These are phyloP conservation scores for Symbiodinium natans DNA, from an alignment of 73 alveolate species.

Conservation along the genomic window DNA sequence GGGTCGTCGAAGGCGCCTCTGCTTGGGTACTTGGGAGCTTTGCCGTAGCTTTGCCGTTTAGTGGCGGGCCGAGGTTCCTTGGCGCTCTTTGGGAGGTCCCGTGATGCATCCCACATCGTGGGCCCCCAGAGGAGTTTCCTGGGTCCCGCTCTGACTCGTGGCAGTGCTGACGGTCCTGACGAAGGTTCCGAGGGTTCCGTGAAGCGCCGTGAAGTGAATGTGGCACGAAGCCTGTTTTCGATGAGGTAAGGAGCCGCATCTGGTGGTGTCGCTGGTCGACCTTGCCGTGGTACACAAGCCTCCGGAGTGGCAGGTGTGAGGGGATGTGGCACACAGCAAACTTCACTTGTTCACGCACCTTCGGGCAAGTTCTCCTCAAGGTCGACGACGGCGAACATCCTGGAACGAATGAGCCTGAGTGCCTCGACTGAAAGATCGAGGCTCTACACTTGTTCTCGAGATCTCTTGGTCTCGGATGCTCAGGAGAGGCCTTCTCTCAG, in stretches of 20 bases:
- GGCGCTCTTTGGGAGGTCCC: neutral
- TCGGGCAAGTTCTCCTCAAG: neutral
- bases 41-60: no score
- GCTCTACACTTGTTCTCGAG: neutral
- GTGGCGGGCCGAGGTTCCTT: neutral
- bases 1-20: no score
- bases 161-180: no score
- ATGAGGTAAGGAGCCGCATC: conserved; percentile 1
- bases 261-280: neutral
- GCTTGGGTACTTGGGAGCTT: no score
- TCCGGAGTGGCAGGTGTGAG: conserved; percentile 41
- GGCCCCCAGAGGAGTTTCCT: no score
- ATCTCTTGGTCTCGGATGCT: neutral
- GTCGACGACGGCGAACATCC: conserved; percentile 14
- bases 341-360: neutral
- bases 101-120: no score
- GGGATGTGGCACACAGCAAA: neutral
- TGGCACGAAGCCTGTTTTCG: no score
- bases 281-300: conserved; percentile 69
- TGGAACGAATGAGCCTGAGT: conserved; percentile 19
- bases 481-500: conserved; percentile 81
- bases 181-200: no score
- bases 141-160: no score
- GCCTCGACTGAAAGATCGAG: neutral
- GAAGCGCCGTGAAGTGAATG: no score